A percentile compares a stretch with the other conserved stretches of the same genome.
Conservation (phyloP, 306 rosid species). For the Pyrus pyrifolia region DNA sequence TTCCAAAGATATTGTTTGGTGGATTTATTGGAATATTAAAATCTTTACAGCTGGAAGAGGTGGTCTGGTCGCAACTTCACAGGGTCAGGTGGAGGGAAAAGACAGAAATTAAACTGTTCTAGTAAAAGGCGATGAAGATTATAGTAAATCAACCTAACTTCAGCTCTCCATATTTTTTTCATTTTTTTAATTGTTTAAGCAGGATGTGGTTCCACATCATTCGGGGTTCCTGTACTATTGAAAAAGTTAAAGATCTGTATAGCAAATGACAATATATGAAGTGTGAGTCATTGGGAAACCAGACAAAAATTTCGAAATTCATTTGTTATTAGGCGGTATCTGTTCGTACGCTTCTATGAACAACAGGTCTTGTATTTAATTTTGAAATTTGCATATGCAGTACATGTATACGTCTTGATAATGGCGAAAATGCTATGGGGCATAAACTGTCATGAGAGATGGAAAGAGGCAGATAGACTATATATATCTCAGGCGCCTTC, state of each 20-base stretch:
- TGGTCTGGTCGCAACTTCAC: slow-evolving; percentile 19
- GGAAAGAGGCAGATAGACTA: too few relatives aligned
- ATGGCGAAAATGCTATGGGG: neutral
- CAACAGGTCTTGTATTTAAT: neutral
- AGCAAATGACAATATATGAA: neutral
- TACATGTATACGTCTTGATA: neutral
- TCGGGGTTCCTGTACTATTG: neutral
- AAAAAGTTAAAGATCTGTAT: neutral
- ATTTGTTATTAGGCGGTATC: neutral
- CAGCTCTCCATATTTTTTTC: neutral
- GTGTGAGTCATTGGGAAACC: neutral
- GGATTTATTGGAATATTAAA: neutral
- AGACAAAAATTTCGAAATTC: neutral
- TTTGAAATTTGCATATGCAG: too few relatives aligned
- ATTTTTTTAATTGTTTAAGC: neutral
- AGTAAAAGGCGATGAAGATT: neutral
- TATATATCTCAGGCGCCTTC: neutral
- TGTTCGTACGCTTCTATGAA: neutral
- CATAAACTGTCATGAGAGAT: too few relatives aligned
- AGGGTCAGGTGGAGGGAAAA: neutral
- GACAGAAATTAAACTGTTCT: neutral
- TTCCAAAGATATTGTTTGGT: neutral
- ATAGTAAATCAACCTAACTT: neutral
- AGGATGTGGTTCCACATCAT: neutral
- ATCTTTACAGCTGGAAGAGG: slow-evolving; percentile 7